Conservation (phyloP, 345 rosid genomes). For the Camelina hispida region DNA sequence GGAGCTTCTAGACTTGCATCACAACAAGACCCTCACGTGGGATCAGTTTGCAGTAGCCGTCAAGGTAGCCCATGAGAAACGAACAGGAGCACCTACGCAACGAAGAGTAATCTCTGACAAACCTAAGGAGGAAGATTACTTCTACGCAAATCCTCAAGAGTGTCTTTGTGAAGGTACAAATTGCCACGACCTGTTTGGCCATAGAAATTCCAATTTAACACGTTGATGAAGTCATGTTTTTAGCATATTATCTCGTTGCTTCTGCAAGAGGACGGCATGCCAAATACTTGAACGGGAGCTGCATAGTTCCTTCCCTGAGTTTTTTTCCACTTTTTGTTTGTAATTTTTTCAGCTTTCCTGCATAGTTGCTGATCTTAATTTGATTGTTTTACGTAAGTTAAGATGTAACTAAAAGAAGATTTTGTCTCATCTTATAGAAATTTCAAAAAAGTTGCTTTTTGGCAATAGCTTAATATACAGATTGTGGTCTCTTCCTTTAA, state of each 20-base stretch:
- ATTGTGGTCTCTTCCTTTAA: constrained; percentile 26
- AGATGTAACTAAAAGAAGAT: constrained; percentile 47
- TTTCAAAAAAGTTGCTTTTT: constrained; percentile 31
- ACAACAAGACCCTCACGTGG: constrained; percentile 76
- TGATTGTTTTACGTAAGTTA: constrained; percentile 40
- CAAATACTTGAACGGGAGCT: constrained; percentile 34
- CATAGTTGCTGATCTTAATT: constrained; percentile 45
- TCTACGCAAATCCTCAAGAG: constrained; percentile 94
- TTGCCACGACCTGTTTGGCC: constrained; percentile 62
- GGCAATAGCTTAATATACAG: constrained; percentile 39
- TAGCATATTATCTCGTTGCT: constrained; percentile 35
- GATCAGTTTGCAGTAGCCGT: constrained; percentile 68
- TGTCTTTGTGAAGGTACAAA: constrained; percentile 75
- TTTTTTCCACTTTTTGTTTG: constrained; percentile 40
- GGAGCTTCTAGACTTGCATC: constrained; percentile 71
- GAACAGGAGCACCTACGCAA: constrained; percentile 71
- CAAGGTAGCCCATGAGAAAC: constrained; percentile 63
- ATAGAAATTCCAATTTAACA: constrained; percentile 41
- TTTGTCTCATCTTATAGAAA: constrained; percentile 40
- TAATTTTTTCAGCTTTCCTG: constrained; percentile 40
- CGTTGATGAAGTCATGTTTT: constrained; percentile 32
- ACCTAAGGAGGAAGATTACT: constrained; percentile 99
- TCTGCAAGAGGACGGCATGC: constrained; percentile 38
- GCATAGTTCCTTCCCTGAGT: constrained; percentile 31
- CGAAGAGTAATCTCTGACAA: constrained; percentile 72